Conservation (phyloP, 163 green algal genomes). For the Scenedesmus sp. region DNA sequence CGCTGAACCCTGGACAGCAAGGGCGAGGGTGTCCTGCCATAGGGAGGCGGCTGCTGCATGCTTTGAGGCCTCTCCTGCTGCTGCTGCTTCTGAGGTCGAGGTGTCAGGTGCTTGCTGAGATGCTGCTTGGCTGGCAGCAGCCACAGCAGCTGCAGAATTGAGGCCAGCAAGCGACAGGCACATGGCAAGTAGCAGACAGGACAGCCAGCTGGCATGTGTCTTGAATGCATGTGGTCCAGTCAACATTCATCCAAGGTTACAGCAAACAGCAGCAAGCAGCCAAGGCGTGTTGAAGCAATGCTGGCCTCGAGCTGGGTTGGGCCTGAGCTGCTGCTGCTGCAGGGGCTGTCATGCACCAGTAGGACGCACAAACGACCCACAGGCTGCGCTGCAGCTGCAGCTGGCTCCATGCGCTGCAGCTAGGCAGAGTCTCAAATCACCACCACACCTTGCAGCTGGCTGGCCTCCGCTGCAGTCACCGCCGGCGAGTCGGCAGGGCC, state of each 20-base stretch:
- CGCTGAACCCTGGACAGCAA: background rate
- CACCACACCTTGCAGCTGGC: background rate
- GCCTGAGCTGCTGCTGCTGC: background rate
- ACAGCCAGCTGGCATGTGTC: too few species aligned
- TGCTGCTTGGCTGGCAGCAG: background rate
- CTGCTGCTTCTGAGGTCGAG: constrained; percentile 23
- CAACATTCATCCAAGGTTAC: too few species aligned
- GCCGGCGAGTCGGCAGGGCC: background rate
- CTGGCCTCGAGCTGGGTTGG: too few species aligned
- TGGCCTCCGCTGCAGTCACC: background rate
- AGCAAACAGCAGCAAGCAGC: too few species aligned
- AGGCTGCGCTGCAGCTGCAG: too few species aligned
- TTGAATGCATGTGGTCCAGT: too few species aligned
- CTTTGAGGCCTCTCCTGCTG: background rate
- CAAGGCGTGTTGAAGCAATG: too few species aligned
- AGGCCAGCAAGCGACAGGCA: background rate
- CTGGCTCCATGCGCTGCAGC: background rate
- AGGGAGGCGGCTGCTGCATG: background rate
- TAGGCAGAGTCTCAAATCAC: background rate
- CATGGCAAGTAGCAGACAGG: background rate
- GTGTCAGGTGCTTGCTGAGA: background rate
- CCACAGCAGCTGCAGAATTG: constrained; percentile 1
- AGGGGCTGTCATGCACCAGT: background rate
- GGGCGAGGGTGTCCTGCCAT: background rate
- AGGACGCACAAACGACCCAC: too few species aligned